Conservation (phyloP, 495 filamentous ascomycete species). For the Clohesyomyces aquaticus region DNA sequence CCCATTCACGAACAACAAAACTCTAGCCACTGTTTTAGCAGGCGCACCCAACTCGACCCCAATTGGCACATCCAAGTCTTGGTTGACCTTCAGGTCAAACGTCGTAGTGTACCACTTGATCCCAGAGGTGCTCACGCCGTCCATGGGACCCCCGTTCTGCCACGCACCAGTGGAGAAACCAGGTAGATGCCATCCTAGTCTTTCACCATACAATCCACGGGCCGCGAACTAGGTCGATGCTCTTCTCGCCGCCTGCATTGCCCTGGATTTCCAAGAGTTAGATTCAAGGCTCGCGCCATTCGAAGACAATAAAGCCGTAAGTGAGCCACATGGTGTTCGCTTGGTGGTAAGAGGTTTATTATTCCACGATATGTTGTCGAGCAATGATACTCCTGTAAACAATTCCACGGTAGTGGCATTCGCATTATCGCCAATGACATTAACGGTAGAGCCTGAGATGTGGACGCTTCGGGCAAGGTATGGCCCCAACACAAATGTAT, state of each 20-base stretch:
- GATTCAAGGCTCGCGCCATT: conserved; percentile 9
- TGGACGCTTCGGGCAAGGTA: conserved; percentile 23
- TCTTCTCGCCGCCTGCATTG: conserved; percentile 32
- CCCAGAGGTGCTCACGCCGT: conserved; percentile 18
- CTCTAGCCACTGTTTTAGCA: conserved; percentile 41
- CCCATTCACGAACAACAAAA: conserved; percentile 52
- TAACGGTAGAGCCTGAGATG: conserved; percentile 2
- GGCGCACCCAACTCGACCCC: conserved; percentile 45
- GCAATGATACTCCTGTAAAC: conserved; percentile 11
- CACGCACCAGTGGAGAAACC: conserved; percentile 31
- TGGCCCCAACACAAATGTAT: conserved; percentile 31
- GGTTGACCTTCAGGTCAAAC: conserved; percentile 43
- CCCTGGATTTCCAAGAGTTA: conserved; percentile 37
- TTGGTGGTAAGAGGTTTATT: conserved; percentile 14
- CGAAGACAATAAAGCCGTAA: conserved; percentile 10
- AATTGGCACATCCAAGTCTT: conserved; percentile 51
- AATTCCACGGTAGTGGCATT: conserved; percentile 34
- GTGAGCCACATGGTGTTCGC: conserved; percentile 27
- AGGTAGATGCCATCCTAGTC: conserved; percentile 46
- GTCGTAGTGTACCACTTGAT: conserved; percentile 42
- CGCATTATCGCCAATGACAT: conserved; percentile 32
- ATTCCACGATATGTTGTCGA: conserved; percentile 31
- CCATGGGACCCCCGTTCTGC: conserved; percentile 36
- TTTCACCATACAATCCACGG: conserved; percentile 47
- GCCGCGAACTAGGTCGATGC: conserved; percentile 44